These are phyloP conservation scores for Amniculicola lignicola DNA, from an alignment of 495 filamentous ascomycete genomes.

Conservation along the genomic window DNA sequence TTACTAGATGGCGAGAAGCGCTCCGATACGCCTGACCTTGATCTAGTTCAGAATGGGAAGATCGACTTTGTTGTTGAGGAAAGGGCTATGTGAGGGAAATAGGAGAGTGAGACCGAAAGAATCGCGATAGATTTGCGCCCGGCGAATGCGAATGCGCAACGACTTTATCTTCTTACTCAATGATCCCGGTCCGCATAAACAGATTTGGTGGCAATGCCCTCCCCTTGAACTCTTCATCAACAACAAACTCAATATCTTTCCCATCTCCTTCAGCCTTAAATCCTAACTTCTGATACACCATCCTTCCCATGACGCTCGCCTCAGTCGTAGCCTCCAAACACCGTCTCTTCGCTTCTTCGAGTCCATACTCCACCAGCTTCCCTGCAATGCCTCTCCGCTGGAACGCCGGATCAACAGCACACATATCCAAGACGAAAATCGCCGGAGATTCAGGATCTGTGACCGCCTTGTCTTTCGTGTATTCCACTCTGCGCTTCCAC, in stretches of 20 bases:
- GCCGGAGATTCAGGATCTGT: conserved; percentile 6
- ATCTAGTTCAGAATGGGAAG: not conserved
- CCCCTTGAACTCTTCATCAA: conserved; percentile 19
- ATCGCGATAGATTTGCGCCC: too few relatives aligned
- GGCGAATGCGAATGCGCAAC: too few relatives aligned
- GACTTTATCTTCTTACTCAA: too few relatives aligned
- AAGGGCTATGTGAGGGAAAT: not conserved
- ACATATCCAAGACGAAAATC: conserved; percentile 19
- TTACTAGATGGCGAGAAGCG: not conserved
- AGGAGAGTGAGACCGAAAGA: too few relatives aligned
- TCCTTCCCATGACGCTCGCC: conserved; percentile 16
- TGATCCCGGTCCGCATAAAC: conserved; percentile 18
- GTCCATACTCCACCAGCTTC: conserved; percentile 19
- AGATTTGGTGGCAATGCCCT: conserved; percentile 17
- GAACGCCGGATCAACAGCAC: conserved; percentile 14
- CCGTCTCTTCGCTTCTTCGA: conserved; percentile 16
- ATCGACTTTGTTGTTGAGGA: not conserved
- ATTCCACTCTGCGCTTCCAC: conserved; percentile 3
- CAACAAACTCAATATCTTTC: conserved; percentile 1
- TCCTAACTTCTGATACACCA: conserved; percentile 11
- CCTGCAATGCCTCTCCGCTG: conserved; percentile 20
- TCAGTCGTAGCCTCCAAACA: conserved; percentile 19
- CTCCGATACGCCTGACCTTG: not conserved
- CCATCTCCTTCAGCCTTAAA: conserved; percentile 10
- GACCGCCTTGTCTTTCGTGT: conserved; percentile 11